Conservation (phyloP, 108 stramenopile species). For the Cafeteria roenbergensis region DNA sequence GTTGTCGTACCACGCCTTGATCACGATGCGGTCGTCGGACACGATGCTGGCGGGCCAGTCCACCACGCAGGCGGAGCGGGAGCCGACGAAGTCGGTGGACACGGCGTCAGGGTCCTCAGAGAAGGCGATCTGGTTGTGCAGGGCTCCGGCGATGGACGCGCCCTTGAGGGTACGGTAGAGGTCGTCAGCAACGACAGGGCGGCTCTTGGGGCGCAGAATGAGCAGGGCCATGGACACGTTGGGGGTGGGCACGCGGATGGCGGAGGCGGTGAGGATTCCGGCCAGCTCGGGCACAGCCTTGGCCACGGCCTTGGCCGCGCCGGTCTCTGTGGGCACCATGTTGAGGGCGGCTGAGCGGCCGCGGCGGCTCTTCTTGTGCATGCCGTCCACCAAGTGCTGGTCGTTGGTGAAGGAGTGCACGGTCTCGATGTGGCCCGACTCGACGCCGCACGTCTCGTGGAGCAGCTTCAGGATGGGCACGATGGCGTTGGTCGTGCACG, state of each 20-base stretch:
- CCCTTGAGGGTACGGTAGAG: constrained; percentile 4
- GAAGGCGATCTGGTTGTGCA: constrained; percentile 20
- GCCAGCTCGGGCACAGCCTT: constrained; percentile 14
- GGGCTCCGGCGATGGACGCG: constrained; percentile 7
- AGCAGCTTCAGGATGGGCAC: constrained; percentile 19
- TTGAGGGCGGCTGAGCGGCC: constrained; percentile 17
- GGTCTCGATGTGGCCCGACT: constrained; percentile 21
- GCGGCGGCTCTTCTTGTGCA: constrained; percentile 16
- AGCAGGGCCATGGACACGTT: constrained; percentile 19
- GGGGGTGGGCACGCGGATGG: constrained; percentile 24
- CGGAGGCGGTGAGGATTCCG: constrained; percentile 18
- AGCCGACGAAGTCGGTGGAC: constrained; percentile 21
- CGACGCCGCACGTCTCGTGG: constrained; percentile 14
- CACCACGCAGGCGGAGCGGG: constrained; percentile 3
- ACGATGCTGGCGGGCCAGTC: constrained; percentile 15
- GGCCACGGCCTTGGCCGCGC: constrained; percentile 18
- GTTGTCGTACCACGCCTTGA: constrained; percentile 22
- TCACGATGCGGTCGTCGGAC: constrained; percentile 2
- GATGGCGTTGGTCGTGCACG: constrained; percentile 27
- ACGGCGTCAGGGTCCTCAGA: constrained; percentile 17
- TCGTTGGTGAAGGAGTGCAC: constrained; percentile 22
- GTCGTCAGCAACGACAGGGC: not conserved
- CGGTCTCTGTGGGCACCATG: constrained; percentile 22
- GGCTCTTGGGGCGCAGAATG: constrained; percentile 3
- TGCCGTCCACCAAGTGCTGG: constrained; percentile 18